Conservation (phyloP, 768 basidiomycete genomes). For the Lentinus tigrinus region DNA sequence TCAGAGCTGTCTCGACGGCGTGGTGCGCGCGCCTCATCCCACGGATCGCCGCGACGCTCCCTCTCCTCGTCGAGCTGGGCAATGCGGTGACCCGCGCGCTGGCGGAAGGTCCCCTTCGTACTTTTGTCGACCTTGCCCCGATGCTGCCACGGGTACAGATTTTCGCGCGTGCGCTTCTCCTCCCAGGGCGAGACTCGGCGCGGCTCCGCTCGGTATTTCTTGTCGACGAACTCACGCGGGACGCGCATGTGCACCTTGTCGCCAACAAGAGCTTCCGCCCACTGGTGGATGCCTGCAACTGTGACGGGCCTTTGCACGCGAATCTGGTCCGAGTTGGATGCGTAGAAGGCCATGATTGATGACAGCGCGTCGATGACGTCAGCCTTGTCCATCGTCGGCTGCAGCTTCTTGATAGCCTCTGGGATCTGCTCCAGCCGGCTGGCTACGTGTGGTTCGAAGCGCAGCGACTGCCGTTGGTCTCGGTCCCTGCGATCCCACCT, state of each 20-base stretch:
- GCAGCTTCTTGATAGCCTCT: conserved; percentile 30
- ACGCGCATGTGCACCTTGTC: conserved; percentile 51
- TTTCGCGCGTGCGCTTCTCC: not conserved
- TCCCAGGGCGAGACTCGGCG: not conserved
- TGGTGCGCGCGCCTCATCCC: too few relatives aligned
- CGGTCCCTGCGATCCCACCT: not conserved
- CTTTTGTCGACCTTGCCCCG: not conserved
- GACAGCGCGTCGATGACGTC: conserved; percentile 62
- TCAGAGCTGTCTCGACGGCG: too few relatives aligned
- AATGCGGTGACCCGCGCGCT: too few relatives aligned
- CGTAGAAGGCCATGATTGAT: conserved; percentile 72
- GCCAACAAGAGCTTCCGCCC: conserved; percentile 59
- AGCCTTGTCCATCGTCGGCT: conserved; percentile 41
- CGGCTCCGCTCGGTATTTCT: not conserved
- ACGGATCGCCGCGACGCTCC: too few relatives aligned
- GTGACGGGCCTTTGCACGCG: conserved; percentile 43
- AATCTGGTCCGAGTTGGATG: conserved; percentile 48
- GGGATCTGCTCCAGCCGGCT: conserved; percentile 28
- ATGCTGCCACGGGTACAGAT: not conserved
- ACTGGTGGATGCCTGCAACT: conserved; percentile 57
- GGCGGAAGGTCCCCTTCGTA: too few relatives aligned
- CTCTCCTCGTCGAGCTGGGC: too few relatives aligned
- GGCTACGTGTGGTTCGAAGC: conserved; percentile 11
- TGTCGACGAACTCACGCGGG: conserved; percentile 44
- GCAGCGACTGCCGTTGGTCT: not conserved